These are phyloP conservation scores for Pholiota adiposa DNA, from an alignment of 1,284 basidiomycete genomes.

Conservation along the genomic window DNA sequence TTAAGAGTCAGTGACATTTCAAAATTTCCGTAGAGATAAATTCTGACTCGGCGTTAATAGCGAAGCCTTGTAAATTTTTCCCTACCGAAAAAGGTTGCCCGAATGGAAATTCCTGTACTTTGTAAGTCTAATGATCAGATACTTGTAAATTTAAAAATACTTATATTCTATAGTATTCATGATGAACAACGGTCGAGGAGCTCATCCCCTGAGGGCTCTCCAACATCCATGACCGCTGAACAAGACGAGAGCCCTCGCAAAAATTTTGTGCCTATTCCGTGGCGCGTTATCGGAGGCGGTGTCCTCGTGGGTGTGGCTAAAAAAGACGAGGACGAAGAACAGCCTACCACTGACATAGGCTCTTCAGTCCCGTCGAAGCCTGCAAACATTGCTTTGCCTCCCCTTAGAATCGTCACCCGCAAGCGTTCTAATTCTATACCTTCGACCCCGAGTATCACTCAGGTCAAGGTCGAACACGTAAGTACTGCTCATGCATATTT, in stretches of 20 bases:
- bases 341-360: not conserved
- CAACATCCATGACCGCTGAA: constrained; percentile 14
- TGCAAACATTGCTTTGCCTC: constrained; percentile 6
- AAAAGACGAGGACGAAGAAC: constrained; percentile 16
- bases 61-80: constrained; percentile 71
- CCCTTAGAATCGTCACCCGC: constrained; percentile 25
- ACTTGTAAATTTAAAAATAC: not conserved
- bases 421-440: constrained; percentile 46
- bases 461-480: constrained; percentile 38
- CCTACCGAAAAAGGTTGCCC: constrained; percentile 51
- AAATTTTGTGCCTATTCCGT: constrained; percentile 52
- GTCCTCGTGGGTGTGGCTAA: constrained; percentile 42
- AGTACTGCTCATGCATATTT: constrained; percentile 15
- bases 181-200: constrained; percentile 18
- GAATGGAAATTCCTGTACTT: constrained; percentile 67
- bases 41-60: constrained; percentile 35
- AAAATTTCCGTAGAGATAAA: not conserved
- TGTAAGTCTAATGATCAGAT: constrained; percentile 48
- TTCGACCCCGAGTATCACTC: constrained; percentile 39
- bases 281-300: constrained; percentile 58
- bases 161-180: constrained; percentile 19
- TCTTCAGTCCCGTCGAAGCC: not conserved
- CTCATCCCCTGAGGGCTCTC: constrained; percentile 33
- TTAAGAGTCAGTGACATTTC: constrained; percentile 41
- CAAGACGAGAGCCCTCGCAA: constrained; percentile 41